Base-by-base conservation (phyloP, 495 filamentous ascomycete species). In the Xylaria sp. region DNA sequence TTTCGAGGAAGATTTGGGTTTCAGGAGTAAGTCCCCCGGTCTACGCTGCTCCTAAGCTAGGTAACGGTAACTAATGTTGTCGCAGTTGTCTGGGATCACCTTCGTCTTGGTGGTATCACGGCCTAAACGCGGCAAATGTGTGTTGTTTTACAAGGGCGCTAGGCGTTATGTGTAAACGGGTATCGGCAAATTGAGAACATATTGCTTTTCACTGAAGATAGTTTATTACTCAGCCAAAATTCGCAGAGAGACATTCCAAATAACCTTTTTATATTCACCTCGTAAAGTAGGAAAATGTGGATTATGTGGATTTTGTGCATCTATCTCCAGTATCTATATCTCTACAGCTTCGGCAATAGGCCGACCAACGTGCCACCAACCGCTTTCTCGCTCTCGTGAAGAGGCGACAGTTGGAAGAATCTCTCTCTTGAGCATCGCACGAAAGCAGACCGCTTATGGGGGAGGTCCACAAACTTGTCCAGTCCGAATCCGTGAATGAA, bases 1-100 rank as follows among this genome's bases (percentile, higher is more conserved):
- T 74, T 93, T 93, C 78, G 87, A 88, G 35, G 84, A 90, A 26
- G 91, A 92, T 78, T 82, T 92, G 72, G 91, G 88, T 0, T 88
- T 90, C 78, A 82, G 76, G 40, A 88, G 83, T 85, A 68, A 81
- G 83, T 82, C n/a, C 15, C 62, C 41, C 63, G 26, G 21, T 55
- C 24, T 70, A 17, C 50, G 41, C 35, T 26, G n/a, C 21, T 11
- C 24, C 21, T 57, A 58, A 15, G 14, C n/a, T 41, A 12, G 19
- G 43, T 41, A 19, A 43, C 61, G 58, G 72, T 80, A 62, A 80
- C 70, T 55, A 29, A 1, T 53, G 15, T 71, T 26, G 3, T 29
- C 44, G 7, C 67, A 89, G 87, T 88, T 68, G 88, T 87, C 71
- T 87, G 85, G 82, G 86, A 87, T 58, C 86, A 89, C 71, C 80